Evolutionary conservation across 257 asterid species (phyloP).

Genomic region (Verbena officinalis): DNA sequence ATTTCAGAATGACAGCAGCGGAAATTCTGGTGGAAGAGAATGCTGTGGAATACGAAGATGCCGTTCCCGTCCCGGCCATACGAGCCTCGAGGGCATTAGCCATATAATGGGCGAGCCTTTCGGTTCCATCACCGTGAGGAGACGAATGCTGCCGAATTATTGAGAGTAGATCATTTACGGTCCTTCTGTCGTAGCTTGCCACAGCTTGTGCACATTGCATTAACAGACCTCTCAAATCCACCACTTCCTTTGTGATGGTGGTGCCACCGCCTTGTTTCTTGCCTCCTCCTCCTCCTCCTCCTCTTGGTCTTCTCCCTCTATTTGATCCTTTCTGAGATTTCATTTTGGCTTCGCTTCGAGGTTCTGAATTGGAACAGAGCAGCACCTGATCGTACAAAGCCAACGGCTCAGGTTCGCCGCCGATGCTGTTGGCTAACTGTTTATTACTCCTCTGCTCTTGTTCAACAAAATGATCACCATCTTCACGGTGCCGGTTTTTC

Average conservation of each 20-base stretch:
- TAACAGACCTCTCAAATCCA: conserved; percentile 43
- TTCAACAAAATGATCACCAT: conserved; percentile 17
- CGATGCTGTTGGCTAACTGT: conserved; percentile 30
- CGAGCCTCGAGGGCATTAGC: conserved; percentile 60
- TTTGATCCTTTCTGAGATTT: conserved; percentile 19
- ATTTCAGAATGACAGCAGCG: conserved; percentile 46
- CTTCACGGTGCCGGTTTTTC: conserved; percentile 43
- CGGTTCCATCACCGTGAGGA: conserved; percentile 46
- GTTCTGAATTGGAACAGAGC: conserved; percentile 33
- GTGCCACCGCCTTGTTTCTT: neutral
- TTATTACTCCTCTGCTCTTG: conserved; percentile 38
- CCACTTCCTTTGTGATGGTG: conserved; percentile 33
- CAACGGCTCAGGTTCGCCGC: conserved; percentile 35
- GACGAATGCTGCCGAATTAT: conserved; percentile 51
- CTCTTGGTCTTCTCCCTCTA: conserved; percentile 44
- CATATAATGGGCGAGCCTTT: conserved; percentile 51
- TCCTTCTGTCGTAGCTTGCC: conserved; percentile 36
- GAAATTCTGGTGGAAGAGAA: conserved; percentile 33
- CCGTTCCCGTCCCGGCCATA: conserved; percentile 45
- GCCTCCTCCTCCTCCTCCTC: conserved; percentile 37
- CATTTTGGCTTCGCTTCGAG: conserved; percentile 4
- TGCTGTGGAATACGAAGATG: neutral
- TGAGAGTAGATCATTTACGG: conserved; percentile 30
- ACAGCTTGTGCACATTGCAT: conserved; percentile 57
- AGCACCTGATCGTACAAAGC: conserved; percentile 53